Base-by-base conservation (phyloP, 1,284 basidiomycete species). In the Rhizopogon parksii region DNA sequence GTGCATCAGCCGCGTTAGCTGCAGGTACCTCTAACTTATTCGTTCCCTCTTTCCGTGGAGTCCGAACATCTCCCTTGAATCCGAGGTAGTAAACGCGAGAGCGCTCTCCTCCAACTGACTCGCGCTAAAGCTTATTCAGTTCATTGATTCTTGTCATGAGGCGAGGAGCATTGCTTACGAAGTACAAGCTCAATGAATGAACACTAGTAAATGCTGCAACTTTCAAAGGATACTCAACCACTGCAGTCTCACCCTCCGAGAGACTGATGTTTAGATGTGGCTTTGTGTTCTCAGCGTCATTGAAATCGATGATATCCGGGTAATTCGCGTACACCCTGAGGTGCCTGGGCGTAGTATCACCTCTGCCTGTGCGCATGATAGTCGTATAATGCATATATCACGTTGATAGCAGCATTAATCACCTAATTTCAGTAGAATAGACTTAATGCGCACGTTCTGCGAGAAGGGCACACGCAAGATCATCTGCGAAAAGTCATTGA, bases 401-500 rank as follows among this genome's bases (percentile, higher is more conserved):
- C 21, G 4, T 34, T 36, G 17, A 37, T 9, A 50, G 47, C n/a
- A 53, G 17, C 40, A 38, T 38, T 4, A 21, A 56, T 59, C 61
- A 87, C 88, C 88, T 36, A 88, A 66, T 64, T 90, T 90, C 40
- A 91, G 67, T 12, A 89, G 60, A 9, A 91, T 64, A 21, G 86
- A 87, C 56, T 81, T 79, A 47, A 92, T 65, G 40, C 86, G 74
- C 21, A 91, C 88, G 59, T 83, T 85, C 63, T 89, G 78, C 0
- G 75, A 77, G 71, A 92, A 92, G 1, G 88, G 87, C 47, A 91
- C 69, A 64, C 91, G 87, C 47, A 92, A 74, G 56, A 91, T 82
- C 53, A 91, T 71, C 85, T 91, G 45, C 25, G 34, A 21, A 54
- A 40, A 32, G 30, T 49, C 49, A 36, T 38, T 40, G 17, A 11